Evolutionary conservation across 108 stramenopile genomes (phyloP).

Genomic region (Skeletonema menzelii): DNA sequence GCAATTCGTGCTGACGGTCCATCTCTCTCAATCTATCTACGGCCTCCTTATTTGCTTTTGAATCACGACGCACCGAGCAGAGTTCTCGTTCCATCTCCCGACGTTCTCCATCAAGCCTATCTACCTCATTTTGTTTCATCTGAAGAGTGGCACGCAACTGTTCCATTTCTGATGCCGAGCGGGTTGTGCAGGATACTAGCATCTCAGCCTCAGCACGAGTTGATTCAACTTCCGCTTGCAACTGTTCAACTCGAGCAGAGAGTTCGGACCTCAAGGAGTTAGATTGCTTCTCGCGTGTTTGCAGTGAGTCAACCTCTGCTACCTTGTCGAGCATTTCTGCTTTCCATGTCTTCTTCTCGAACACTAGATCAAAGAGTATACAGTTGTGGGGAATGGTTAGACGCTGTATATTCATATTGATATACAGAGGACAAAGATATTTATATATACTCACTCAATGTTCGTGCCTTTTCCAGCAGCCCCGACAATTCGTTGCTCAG

Average conservation of each 20-base stretch:
- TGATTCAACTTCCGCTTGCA: constrained; percentile 15
- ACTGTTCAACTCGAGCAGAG: constrained; percentile 12
- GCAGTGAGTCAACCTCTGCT: constrained; percentile 19
- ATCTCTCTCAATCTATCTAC: background rate
- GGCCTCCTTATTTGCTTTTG: constrained; percentile 17
- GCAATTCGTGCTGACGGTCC: constrained; percentile 1
- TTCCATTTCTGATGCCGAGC: constrained; percentile 17
- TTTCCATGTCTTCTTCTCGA: constrained; percentile 30
- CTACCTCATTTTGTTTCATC: constrained; percentile 16
- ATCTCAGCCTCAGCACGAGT: constrained; percentile 14
- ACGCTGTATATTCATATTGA: background rate
- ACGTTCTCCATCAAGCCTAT: constrained; percentile 18
- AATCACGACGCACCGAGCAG: constrained; percentile 3
- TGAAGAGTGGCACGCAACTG: constrained; percentile 9
- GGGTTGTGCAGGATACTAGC: background rate
- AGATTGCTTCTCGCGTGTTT: constrained; percentile 8
- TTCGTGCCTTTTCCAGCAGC: constrained; percentile 13
- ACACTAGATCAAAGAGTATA: too few relatives aligned
- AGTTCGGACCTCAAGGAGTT: constrained; percentile 16
- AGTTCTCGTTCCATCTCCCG: constrained; percentile 3
- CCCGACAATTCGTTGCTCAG: constrained; percentile 22
- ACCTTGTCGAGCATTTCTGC: constrained; percentile 10
- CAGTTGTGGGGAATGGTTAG: background rate
- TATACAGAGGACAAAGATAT: background rate
- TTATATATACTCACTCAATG: background rate